Evolutionary conservation across 129 eudicot genomes (phyloP).

Genomic region (Pittosporum tobira): DNA sequence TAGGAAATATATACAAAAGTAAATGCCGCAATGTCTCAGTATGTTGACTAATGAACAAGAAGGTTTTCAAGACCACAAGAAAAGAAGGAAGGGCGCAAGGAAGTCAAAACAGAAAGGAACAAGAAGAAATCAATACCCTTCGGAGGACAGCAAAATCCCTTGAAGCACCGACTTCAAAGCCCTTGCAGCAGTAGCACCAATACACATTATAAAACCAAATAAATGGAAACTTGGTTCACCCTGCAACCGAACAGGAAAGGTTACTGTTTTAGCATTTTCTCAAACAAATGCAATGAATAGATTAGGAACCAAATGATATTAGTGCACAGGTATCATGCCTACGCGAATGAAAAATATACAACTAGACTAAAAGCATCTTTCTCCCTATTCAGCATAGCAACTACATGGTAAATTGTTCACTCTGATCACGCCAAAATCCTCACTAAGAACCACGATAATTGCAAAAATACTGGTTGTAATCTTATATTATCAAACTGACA

Average conservation of each 20-base stretch:
- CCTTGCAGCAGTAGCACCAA: slow-evolving; percentile 27
- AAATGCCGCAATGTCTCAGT: not conserved
- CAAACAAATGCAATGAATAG: not conserved
- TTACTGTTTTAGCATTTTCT: not conserved
- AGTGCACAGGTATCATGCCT: not conserved
- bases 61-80: not conserved
- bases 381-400: not conserved
- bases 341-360: not conserved
- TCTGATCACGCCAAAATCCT: not conserved
- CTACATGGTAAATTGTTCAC: not conserved
- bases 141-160: slow-evolving; percentile 20
- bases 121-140: slow-evolving; percentile 11
- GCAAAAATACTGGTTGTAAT: not conserved
- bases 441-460: not conserved
- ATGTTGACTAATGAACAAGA: not conserved
- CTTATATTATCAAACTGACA: not conserved
- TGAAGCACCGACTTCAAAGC: slow-evolving; percentile 23
- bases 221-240: slow-evolving; percentile 26
- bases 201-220: slow-evolving; percentile 21
- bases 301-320: not conserved
- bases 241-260: slow-evolving; percentile 9
- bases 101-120: not conserved
- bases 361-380: not conserved
- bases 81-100: not conserved
- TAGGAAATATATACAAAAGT: not conserved